Evolutionary conservation across 345 rosid genomes (phyloP), one percentile per base, ranked within the genome.

Genomic region (Firmiana major): DNA sequence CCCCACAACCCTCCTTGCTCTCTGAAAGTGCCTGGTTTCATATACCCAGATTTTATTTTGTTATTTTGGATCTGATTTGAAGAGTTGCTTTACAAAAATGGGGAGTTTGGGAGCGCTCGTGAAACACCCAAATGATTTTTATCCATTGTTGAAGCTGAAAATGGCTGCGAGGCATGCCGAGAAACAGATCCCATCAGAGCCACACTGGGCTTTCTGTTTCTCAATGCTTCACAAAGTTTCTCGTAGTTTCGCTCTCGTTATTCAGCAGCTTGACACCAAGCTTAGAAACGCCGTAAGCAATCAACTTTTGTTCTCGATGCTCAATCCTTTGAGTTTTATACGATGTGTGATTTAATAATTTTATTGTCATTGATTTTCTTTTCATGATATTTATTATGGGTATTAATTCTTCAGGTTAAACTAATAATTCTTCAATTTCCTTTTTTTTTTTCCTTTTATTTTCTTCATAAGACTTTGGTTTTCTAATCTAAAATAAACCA

Each of bases 141-240:
- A 84, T 82, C 95, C 98, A n/a, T 83, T 93, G 5, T 36, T 97
- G 89, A 97, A 91, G 86, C 88, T 94, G 79, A 91, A 87, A 82
- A 82, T 88, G 86, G 99, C 94, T 40, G 83, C 83, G 3, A 86
- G 84, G 45, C 54, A 86, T n/a, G 98, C 97, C 0, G 92, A 83
- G 89, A 94, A 90, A 86, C 97, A 94, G 91, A 96, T 94, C 90
- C 98, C 98, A 5, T 83, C 82, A 3, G 87, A 91, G 80, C 95
- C 97, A 70, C 97, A 91, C 83, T 92, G 98, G 99, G 94, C 78
- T 9, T 96, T 92, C 81, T 94, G 97, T 81, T 96, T 94, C 79
- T 77, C 94, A 3, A 92, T 94, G 97, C 97, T 96, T 67, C 95
- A 85, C 73, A 94, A 92, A 83, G 98, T 96, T 48, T 94, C 98